Percentiles rank a stretch among this genome's conserved stretches.
Conservation (phyloP, 805 yeast species). For the Hanseniaspora guilliermondii region DNA sequence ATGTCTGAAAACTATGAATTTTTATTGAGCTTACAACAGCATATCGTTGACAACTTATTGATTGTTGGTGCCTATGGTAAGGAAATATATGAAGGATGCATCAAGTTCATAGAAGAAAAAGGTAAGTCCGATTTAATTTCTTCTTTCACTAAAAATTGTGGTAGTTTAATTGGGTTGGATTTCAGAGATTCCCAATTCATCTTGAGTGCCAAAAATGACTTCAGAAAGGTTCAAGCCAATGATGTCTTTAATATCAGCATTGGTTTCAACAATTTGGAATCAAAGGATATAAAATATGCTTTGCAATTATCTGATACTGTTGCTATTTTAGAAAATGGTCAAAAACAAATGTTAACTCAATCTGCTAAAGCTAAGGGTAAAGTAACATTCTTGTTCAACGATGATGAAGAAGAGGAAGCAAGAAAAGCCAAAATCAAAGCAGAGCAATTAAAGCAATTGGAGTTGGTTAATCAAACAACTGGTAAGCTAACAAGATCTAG, state of each 20-base stretch:
- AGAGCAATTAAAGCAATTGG: conserved; percentile 20
- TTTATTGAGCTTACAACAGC: conserved; percentile 54
- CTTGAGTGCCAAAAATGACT: conserved; percentile 57
- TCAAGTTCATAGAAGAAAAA: conserved; percentile 46
- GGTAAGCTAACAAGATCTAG: conserved; percentile 69
- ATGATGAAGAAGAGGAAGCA: conserved; percentile 37
- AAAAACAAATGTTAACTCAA: conserved; percentile 53
- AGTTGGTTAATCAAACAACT: conserved; percentile 21
- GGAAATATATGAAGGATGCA: conserved; percentile 51
- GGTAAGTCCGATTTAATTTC: conserved; percentile 48
- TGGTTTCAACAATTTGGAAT: conserved; percentile 59
- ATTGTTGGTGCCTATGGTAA: conserved; percentile 60
- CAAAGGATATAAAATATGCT: conserved; percentile 50
- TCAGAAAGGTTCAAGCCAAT: conserved; percentile 51
- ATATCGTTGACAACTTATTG: conserved; percentile 42
- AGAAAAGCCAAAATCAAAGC: conserved; percentile 23
- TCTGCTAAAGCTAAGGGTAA: conserved; percentile 62
- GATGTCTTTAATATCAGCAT: conserved; percentile 63
- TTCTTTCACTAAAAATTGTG: conserved; percentile 64
- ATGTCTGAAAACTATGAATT: conserved; percentile 72
- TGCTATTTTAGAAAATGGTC: conserved; percentile 34
- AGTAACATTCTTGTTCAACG: conserved; percentile 72
- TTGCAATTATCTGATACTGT: conserved; percentile 71
- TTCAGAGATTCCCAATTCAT: conserved; percentile 70
- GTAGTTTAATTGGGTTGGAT: conserved; percentile 82